These are phyloP conservation scores for Arthrinium puccinioides DNA, from an alignment of 2,329 filamentous ascomycete species.

Conservation along the genomic window DNA sequence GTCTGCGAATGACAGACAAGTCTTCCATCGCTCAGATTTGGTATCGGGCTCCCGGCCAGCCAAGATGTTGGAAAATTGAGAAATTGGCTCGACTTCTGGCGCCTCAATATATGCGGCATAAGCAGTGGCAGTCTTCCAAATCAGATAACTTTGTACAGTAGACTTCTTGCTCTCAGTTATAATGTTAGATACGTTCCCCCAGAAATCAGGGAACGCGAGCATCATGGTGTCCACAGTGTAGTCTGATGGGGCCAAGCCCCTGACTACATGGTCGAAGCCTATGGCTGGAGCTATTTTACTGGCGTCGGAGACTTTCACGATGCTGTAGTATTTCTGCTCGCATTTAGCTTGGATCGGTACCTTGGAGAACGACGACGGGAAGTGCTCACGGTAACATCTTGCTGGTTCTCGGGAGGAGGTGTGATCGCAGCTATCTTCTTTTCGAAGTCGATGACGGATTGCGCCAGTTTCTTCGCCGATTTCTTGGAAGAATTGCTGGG, in stretches of 20 bases:
- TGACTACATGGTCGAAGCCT: conserved; percentile 43
- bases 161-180: conserved; percentile 45
- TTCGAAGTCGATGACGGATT: conserved; percentile 49
- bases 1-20: conserved; percentile 53
- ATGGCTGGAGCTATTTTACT: conserved; percentile 49
- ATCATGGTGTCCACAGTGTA: conserved; percentile 48
- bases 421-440: conserved; percentile 53
- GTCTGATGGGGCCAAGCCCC: conserved; percentile 40
- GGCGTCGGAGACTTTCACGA: conserved; percentile 48
- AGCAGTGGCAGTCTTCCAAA: conserved; percentile 54
- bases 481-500: conserved; percentile 14
- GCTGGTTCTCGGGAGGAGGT: conserved; percentile 48
- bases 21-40: conserved; percentile 58
- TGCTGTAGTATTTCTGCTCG: conserved; percentile 56
- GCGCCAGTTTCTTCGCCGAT: conserved; percentile 19
- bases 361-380: neutral
- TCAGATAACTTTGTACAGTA: conserved; percentile 53
- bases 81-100: conserved; percentile 51
- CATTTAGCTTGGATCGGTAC: conserved; percentile 6
- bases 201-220: conserved; percentile 51
- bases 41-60: conserved; percentile 56
- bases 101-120: conserved; percentile 49
- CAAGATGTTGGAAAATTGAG: conserved; percentile 52
- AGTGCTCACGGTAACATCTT: conserved; percentile 47
- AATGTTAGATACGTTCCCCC: conserved; percentile 49